phyloP scores from a whole-genome alignment of 257 asterid genomes.

The Thymus mandschuricus region DNA sequence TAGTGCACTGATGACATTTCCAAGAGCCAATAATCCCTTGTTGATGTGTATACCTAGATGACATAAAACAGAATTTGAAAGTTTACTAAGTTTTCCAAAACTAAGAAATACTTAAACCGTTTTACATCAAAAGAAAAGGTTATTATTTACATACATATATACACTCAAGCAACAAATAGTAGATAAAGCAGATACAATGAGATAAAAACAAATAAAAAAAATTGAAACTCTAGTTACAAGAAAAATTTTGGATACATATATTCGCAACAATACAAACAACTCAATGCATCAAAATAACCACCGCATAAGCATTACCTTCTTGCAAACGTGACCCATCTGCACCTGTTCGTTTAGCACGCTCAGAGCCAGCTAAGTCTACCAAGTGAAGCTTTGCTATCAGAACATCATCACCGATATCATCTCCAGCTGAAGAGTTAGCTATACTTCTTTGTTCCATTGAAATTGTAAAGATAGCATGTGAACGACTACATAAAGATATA shows the following conservation, averaged over 20 bases:
- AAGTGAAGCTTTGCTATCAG: slow-evolving; percentile 87
- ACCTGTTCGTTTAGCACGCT: slow-evolving; percentile 97
- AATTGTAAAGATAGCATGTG: slow-evolving; percentile 98
- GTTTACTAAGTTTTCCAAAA: slow-evolving; percentile 17
- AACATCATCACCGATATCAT: slow-evolving; percentile 79
- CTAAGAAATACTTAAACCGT: background rate
- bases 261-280: background rate
- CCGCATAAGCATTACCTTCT: slow-evolving; percentile 64
- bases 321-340: slow-evolving; percentile 92
- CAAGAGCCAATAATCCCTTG: slow-evolving; percentile 93
- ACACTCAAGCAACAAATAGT: background rate
- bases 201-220: slow-evolving; percentile 6
- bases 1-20: slow-evolving; percentile 95
- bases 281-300: slow-evolving; percentile 6
- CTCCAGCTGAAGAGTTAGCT: slow-evolving; percentile 43
- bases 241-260: background rate
- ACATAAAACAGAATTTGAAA: slow-evolving; percentile 20
- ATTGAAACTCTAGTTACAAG: background rate
- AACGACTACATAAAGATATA: slow-evolving; percentile 58
- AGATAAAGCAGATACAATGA: background rate
- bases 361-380: slow-evolving; percentile 99
- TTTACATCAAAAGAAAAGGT: background rate
- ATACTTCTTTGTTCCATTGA: slow-evolving; percentile 83
- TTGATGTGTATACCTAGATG: slow-evolving; percentile 92
- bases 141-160: background rate